Evolutionary conservation across 78 protist genomes (phyloP).

Genomic region (Dictyostelium firmibasis): DNA sequence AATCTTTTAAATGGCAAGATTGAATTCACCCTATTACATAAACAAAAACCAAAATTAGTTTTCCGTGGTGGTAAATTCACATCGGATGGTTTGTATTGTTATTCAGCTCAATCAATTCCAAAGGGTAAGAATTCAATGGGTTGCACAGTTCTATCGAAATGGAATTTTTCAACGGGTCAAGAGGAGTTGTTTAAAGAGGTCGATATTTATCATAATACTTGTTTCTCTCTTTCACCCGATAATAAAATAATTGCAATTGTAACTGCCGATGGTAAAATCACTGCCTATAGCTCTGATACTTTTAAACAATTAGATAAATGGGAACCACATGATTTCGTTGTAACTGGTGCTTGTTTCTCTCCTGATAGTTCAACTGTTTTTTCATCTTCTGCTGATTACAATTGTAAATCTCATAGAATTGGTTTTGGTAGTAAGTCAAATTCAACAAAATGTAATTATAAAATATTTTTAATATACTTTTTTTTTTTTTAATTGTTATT

Average conservation of each 20-base stretch:
- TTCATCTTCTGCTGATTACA: conserved; percentile 51
- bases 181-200: background rate
- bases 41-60: background rate
- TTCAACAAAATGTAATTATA: background rate
- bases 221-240: background rate
- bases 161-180: conserved; percentile 21
- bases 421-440: conserved; percentile 11
- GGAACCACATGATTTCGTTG: conserved; percentile 66
- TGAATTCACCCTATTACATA: conserved; percentile 20
- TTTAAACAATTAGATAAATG: conserved; percentile 26
- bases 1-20: conserved; percentile 31
- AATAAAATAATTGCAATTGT: conserved; percentile 5
- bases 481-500: background rate
- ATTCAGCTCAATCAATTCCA: conserved; percentile 7
- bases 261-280: conserved; percentile 29
- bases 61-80: conserved; percentile 64
- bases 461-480: too few relatives aligned
- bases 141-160: background rate
- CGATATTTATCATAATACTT: conserved; percentile 22
- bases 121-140: background rate
- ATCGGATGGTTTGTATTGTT: background rate
- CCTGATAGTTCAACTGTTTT: conserved; percentile 26
- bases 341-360: conserved; percentile 43
- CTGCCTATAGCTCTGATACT: background rate
- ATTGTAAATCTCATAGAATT: conserved; percentile 38